phyloP scores from a whole-genome alignment of 805 yeast species.

The Komagataella phaffii region DNA sequence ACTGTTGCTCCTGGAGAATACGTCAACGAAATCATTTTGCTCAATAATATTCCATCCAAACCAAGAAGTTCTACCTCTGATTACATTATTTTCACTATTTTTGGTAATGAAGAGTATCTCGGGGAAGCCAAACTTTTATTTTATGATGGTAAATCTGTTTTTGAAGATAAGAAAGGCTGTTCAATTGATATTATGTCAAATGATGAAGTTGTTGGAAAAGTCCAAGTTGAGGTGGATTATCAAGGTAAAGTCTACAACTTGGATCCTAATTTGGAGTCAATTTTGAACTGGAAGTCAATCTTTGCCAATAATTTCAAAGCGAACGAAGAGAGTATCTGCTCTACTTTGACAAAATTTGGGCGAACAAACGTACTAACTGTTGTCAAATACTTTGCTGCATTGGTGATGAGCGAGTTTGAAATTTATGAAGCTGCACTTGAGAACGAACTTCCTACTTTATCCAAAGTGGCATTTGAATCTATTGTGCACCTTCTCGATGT shows the following conservation, averaged over 20 bases:
- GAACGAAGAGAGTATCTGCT: conserved; percentile 27
- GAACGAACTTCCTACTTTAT: conserved; percentile 12
- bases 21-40: conserved; percentile 57
- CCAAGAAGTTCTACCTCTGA: conserved; percentile 33
- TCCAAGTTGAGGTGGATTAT: conserved; percentile 48
- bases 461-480: conserved; percentile 33
- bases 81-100: conserved; percentile 39
- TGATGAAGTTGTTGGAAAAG: conserved; percentile 22
- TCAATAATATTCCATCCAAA: conserved; percentile 40
- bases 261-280: conserved; percentile 37
- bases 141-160: conserved; percentile 13
- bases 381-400: conserved; percentile 46
- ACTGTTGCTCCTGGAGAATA: conserved; percentile 61
- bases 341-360: conserved; percentile 33
- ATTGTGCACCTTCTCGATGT: conserved; percentile 49
- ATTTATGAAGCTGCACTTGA: conserved; percentile 15
- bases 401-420: conserved; percentile 26
- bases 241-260: conserved; percentile 56
- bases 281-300: conserved; percentile 38
- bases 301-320: conserved; percentile 27
- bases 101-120: conserved; percentile 45
- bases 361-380: conserved; percentile 40
- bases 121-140: conserved; percentile 42
- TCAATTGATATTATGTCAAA: conserved; percentile 28
- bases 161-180: conserved; percentile 30